phyloP scores from a whole-genome alignment of 768 basidiomycete species.

The Cubamyces lactineus region DNA sequence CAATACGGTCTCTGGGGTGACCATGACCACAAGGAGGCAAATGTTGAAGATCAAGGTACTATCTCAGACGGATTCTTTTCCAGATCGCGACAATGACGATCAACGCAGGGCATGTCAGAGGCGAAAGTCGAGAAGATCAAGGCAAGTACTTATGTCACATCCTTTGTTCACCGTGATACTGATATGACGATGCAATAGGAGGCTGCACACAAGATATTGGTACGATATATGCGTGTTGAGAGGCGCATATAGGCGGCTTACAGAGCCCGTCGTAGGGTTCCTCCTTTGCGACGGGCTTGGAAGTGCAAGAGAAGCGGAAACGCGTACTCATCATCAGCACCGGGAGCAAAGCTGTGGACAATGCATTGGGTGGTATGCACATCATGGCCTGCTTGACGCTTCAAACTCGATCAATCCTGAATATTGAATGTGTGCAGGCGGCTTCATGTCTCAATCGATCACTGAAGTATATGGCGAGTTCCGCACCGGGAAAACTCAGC shows the following conservation, averaged over 20 bases:
- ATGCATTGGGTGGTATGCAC: slow-evolving; percentile 77
- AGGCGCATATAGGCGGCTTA: not conserved
- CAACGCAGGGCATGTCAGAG: slow-evolving; percentile 84
- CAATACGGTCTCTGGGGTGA: slow-evolving; percentile 84
- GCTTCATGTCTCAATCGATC: slow-evolving; percentile 90
- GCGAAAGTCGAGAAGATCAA: slow-evolving; percentile 98
- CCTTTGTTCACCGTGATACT: not conserved
- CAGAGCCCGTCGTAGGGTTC: slow-evolving; percentile 61
- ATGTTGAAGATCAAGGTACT: slow-evolving; percentile 91
- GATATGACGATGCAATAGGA: slow-evolving; percentile 53
- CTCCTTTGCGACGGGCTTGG: slow-evolving; percentile 88
- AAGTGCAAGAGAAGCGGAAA: slow-evolving; percentile 85
- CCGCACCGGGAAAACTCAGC: slow-evolving; percentile 93
- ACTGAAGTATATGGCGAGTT: slow-evolving; percentile 98
- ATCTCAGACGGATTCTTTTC: no score
- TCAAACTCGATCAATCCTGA: not conserved
- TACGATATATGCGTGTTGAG: slow-evolving; percentile 34
- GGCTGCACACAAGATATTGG: slow-evolving; percentile 86
- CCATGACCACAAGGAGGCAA: slow-evolving; percentile 89
- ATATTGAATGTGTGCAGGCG: slow-evolving; percentile 53
- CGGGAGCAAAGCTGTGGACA: slow-evolving; percentile 90
- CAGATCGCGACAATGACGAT: not conserved
- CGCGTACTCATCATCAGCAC: slow-evolving; percentile 85
- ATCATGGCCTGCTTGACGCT: not conserved
- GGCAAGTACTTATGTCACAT: slow-evolving; percentile 40